Evolutionary conservation across 129 eudicot species (phyloP), one percentile per base, ranked within the genome.

Genomic region (Mikania micrantha): DNA sequence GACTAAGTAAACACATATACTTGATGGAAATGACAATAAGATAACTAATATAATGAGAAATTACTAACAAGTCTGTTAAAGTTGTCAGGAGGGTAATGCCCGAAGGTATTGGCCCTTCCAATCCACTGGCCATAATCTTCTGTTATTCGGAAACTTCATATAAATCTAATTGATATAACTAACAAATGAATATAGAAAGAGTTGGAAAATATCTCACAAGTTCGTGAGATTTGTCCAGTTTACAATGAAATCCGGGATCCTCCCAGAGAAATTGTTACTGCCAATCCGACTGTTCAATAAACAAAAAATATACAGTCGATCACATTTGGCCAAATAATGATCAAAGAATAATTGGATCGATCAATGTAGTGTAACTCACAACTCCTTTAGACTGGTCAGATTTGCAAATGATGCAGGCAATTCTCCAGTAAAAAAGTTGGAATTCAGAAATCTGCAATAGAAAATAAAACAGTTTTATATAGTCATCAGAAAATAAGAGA

Each of bases 21-120:
- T 24, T 1, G 42, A 84, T 82, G 74, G 44, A 78, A 90, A 80
- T 24, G 44, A 34, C n/a, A 56, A 50, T 10, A 1, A 58, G 29
- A 71, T 13, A 73, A 16, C 7, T 62, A 10, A 39, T 17, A 27
- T 5, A 17, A 16, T 41, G 20, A 7, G 54, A 49, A n/a, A 44
- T 3, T 66, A 85, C 94, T 85, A 28, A 83, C 96, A 89, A 62
- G 29, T 85, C 83, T 11, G 69, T 49, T 64, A 88, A 78, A 20
- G 56, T 81, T 64, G 72, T 72, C 75, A 88, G 75, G 19, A 67
- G 93, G 44, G 84, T 76, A 63, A 87, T 78, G 78, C 73, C 81
- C 60, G 84, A 20, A 70, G 97, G 93, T 74, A 88, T 83, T 32
- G 96, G 90, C 16, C 94, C 96, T 28, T 72, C 62, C 80, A 89